Percentiles rank a stretch among this genome's conserved stretches.
These are phyloP conservation scores for Pterulicium gracile DNA, from an alignment of 1,284 basidiomycete species.

Conservation along the genomic window DNA sequence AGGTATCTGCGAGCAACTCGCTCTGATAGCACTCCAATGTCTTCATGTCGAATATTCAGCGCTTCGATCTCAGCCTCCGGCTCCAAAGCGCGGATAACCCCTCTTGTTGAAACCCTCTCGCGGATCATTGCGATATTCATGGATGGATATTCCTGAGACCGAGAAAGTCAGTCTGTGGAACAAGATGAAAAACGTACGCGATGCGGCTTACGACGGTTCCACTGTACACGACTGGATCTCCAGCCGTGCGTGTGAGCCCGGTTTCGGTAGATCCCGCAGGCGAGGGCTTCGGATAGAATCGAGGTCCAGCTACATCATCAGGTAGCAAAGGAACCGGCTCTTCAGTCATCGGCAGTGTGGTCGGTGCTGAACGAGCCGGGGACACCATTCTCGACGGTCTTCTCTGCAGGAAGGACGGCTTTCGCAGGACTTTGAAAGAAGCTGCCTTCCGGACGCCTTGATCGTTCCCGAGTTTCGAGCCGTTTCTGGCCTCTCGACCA, in stretches of 20 bases:
- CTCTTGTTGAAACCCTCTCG: conserved; percentile 77
- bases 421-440: neutral
- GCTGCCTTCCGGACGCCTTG: neutral
- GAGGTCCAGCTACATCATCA: conserved; percentile 36
- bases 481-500: too few species aligned
- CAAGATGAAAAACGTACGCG: conserved; percentile 15
- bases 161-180: neutral
- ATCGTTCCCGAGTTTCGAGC: neutral
- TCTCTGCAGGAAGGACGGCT: neutral
- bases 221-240: conserved; percentile 50
- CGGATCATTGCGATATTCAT: conserved; percentile 59
- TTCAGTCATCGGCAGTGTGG: neutral
- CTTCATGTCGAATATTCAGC: conserved; percentile 49
- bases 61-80: conserved; percentile 53
- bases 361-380: too few species aligned
- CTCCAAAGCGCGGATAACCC: conserved; percentile 74
- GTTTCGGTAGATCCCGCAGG: conserved; percentile 17
- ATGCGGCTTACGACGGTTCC: conserved; percentile 37
- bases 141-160: conserved; percentile 20
- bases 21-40: conserved; percentile 65
- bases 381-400: neutral
- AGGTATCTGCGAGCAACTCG: conserved; percentile 53
- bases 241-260: conserved; percentile 36
- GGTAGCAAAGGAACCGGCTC: conserved; percentile 12
- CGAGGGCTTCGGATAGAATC: conserved; percentile 24